Base-by-base conservation (phyloP, 768 basidiomycete species). In the Tricholoma bakamatsutake region DNA sequence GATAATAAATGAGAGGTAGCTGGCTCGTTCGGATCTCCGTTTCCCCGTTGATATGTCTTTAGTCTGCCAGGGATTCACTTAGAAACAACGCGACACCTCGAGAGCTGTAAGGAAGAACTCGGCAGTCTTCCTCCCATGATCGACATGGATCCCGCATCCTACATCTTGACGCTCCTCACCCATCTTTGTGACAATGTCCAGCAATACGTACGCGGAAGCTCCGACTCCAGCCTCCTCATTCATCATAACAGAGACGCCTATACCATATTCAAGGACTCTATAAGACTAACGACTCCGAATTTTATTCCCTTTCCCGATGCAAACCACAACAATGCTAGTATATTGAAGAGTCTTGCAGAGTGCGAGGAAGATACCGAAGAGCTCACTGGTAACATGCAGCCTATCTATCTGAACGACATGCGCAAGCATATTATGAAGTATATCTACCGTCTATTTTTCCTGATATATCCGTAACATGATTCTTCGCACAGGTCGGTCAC, bases 101-200 rank as follows among this genome's bases (percentile, higher is more conserved):
- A 60, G 2, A 51, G 31, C 1, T 73, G 71, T 45, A 59, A 52
- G 7, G 21, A 31, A 6, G 68, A 71, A 24, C 60, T 76, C 0
- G 45, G 48, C 0, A 52, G 30, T 2, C 57, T 76, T 6, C 75
- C 75, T 1, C 60, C 60, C 7, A 62, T 60, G 7, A 61, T 72
- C 17, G 61, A 63, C 5, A 60, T 59, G 5, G 75, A 76, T 11
- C 73, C 76, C 5, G 65, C 72, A 3, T 70, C 69, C 3, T 69
- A 71, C 55, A 67, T 75, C 59, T 59, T 76, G 6, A 66, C 61
- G 8, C 60, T 76, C 0, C 53, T 77, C 35, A 73, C 70, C 5
- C 53, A 54, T 6, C 72, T 77, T 50, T 67, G 65, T 54, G 62
- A 62, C 6, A 62, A 67, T 6, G 57, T 76, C 6, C 60, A 64